phyloP scores from a whole-genome alignment of 1,139 yeast genomes.

The Kurtzmaniella natalensis region DNA sequence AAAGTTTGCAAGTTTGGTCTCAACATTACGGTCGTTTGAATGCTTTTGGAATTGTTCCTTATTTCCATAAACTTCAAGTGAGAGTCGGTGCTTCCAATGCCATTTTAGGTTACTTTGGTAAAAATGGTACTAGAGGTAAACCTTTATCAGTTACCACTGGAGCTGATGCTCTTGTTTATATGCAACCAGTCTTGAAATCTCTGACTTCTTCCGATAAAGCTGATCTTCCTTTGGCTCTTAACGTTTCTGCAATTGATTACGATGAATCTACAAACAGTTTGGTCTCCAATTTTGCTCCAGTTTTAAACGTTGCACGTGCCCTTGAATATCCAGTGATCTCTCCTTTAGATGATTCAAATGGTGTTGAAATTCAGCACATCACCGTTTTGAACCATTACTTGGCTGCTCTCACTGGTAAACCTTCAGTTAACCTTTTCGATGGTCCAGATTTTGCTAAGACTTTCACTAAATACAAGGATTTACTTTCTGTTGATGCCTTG shows the following conservation, averaged over 20 bases:
- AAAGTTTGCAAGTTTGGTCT: conserved; percentile 60
- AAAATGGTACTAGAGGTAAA: conserved; percentile 35
- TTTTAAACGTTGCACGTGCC: conserved; percentile 58
- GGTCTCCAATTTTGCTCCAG: conserved; percentile 63
- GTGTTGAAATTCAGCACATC: conserved; percentile 61
- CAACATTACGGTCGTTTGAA: conserved; percentile 47
- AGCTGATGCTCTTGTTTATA: conserved; percentile 61
- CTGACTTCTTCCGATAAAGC: conserved; percentile 22
- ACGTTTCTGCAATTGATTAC: conserved; percentile 71
- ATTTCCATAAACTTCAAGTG: conserved; percentile 59
- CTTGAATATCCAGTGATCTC: conserved; percentile 70
- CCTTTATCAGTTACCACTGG: conserved; percentile 58
- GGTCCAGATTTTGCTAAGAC: conserved; percentile 68
- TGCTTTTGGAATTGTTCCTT: conserved; percentile 54
- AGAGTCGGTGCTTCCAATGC: conserved; percentile 84
- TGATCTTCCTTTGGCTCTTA: conserved; percentile 61
- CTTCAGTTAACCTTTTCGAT: conserved; percentile 71
- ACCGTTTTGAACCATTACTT: conserved; percentile 64
- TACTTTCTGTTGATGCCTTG: conserved; percentile 43
- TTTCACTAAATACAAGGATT: conserved; percentile 44
- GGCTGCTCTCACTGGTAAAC: conserved; percentile 48
- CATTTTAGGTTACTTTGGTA: conserved; percentile 64
- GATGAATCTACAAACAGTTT: conserved; percentile 48
- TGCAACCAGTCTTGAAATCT: conserved; percentile 50
- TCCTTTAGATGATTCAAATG: conserved; percentile 49